Conservation (phyloP, 2,329 filamentous ascomycete genomes). For the Pestalotiopsis sp. region DNA sequence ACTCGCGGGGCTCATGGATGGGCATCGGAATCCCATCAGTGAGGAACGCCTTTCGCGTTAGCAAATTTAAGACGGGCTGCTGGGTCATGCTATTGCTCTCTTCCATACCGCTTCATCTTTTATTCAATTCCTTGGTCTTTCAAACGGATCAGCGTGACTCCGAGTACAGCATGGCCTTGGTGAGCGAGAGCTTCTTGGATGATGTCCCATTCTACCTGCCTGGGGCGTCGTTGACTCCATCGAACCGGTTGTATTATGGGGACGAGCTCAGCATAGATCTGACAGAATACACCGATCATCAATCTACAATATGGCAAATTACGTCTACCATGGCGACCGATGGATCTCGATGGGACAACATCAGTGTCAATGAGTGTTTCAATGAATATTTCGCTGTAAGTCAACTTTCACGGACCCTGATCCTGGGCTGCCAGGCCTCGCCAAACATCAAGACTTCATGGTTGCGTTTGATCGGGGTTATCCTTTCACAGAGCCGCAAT, state of each 20-base stretch:
- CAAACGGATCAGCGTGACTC: neutral
- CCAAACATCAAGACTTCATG: too few relatives aligned
- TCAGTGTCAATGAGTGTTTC: slow-evolving; percentile 10
- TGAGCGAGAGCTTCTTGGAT: slow-evolving; percentile 11
- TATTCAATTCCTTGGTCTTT: slow-evolving; percentile 16
- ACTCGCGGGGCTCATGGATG: slow-evolving; percentile 39
- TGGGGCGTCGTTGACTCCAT: neutral
- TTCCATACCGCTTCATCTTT: slow-evolving; percentile 15
- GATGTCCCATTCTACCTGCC: slow-evolving; percentile 2
- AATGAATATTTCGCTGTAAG: slow-evolving; percentile 1
- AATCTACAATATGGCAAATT: neutral
- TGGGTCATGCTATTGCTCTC: slow-evolving; percentile 12
- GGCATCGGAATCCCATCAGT: slow-evolving; percentile 44
- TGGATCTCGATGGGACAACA: neutral
- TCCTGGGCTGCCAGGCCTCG: neutral
- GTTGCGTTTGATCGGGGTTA: too few relatives aligned
- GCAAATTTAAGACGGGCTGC: slow-evolving; percentile 2
- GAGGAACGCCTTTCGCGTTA: slow-evolving; percentile 30
- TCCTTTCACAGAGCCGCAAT: too few relatives aligned
- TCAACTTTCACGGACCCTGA: neutral
- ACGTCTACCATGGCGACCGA: neutral
- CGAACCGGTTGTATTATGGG: neutral
- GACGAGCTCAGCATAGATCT: neutral
- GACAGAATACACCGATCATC: neutral
- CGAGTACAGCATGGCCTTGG: slow-evolving; percentile 12